Evolutionary conservation across 495 filamentous ascomycete species (phyloP), one percentile per base, ranked within the genome.

Genomic region (Aspergillus conjunctus): DNA sequence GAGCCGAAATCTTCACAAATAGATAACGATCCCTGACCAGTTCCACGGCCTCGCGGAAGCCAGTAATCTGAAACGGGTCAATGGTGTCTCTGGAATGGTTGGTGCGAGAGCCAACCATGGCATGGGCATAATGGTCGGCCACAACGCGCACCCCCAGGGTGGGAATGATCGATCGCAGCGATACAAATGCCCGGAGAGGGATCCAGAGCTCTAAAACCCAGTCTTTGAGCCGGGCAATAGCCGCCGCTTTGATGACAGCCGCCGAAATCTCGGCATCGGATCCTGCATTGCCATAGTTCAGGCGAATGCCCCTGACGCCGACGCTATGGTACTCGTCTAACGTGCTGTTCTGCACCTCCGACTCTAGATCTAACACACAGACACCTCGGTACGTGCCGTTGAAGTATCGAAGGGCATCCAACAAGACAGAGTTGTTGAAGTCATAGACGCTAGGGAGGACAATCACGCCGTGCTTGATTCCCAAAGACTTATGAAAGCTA

Each of bases 381-480:
- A 50, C 46, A 12, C 46, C 46, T 1, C 18, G n/a, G 18, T 50
- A 50, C 4, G 46, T 50, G 15, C 46, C 46, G 46, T 50, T 50
- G 46, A 50, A 50, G 3, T 20, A 50, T 5, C 46, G 46, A 11
- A 50, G 46, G 46, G 46, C 46, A 9, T 50, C 46, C n/a, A 50
- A 12, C 1, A 50, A 20, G 10, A 50, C 20, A 9, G 18, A 4
- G 46, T 50, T 50, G 46, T 50, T 50, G 10, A 4, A 22, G 18
- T 26, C 46, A 4, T 50, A 50, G 18, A 50, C 46, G 12, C 46
- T 50, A 9, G 46, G 46, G 0, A 50, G 46, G 18, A 50, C 46
- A 22, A 50, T 26, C 4, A 22, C 18, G 0, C 18, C 46, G 18
- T 50, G 46, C 18, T 50, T 50, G 46, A 50, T 50, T 20, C 46